Evolutionary conservation across 805 yeast species (phyloP), one percentile per base, ranked within the genome.

Genomic region (Hanseniaspora osmophila): DNA sequence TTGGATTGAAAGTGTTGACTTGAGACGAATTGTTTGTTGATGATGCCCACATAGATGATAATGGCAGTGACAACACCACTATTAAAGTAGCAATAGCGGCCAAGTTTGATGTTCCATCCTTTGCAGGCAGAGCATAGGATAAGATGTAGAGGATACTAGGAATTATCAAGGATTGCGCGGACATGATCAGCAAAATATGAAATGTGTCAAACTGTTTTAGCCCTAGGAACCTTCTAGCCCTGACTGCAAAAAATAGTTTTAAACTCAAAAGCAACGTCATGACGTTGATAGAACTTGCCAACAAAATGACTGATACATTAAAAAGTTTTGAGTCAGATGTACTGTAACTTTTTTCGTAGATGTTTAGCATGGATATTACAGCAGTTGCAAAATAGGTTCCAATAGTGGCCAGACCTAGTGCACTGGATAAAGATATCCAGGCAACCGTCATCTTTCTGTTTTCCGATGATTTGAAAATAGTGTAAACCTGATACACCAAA

Each of bases 41-140:
- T 3, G 80, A 67, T 0, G 96, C 94, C 96, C 96, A 87, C 73
- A 87, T 73, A 0, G 95, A 76, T 0, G 95, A 77, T 42, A 88
- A 61, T 1, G 96, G 96, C 45, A 87, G 66, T 3, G 88, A 82
- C 27, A 84, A 57, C 0, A 82, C 80, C 16, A 82, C 78, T 6
- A 86, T 52, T 19, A 83, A 65, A 2, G 76, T 64, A 2, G 84
- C 76, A 29, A 83, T 56, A 3, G 80, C 70, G 19, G 71, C 59
- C 51, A 77, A 49, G 33, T 70, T 58, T 52, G 70, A 66, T 30
- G 66, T 52, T 19, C 62, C 51, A 42, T 54, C 52, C 40, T 54
- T 53, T 19, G 61, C 46, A 18, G 62, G 53, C 30, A 66, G 55
- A 2, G 71, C 64, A 46, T 71, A 73, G 18, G 80, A 74, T 32